Percentiles rank a stretch among this genome's conserved stretches.
Conservation (phyloP, 169 alveolate genomes). For the Blepharisma undulans region DNA sequence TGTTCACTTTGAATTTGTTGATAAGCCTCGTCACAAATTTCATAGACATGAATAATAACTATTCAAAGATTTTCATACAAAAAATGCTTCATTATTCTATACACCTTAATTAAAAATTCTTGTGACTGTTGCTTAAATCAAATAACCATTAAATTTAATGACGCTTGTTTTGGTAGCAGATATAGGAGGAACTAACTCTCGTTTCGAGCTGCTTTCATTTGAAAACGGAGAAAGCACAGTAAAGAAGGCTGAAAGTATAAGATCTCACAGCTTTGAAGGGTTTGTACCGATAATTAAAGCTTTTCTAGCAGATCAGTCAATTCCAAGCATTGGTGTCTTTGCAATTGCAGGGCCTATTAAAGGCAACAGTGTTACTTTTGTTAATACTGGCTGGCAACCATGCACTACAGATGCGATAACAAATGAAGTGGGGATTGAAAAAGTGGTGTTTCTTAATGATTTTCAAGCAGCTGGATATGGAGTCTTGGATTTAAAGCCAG, state of each 20-base stretch:
- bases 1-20: neutral
- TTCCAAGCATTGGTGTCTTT: neutral
- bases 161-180: slow-evolving; percentile 5
- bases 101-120: no score
- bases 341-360: slow-evolving; percentile 27
- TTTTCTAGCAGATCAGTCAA: neutral
- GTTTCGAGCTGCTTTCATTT: neutral
- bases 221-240: neutral
- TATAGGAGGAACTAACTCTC: slow-evolving; percentile 41
- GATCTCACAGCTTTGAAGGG: neutral
- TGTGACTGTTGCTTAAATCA: no score
- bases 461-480: slow-evolving; percentile 37
- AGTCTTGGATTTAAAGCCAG: neutral
- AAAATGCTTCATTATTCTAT: no score
- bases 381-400: neutral
- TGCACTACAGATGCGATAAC: neutral
- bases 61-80: no score
- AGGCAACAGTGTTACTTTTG: neutral
- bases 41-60: neutral
- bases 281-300: neutral
- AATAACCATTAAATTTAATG: neutral
- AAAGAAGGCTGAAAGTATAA: neutral
- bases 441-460: slow-evolving; percentile 30
- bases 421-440: neutral
- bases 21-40: neutral